Conservation (phyloP, 2,329 filamentous ascomycete species). For the Aspergillus awamori region DNA sequence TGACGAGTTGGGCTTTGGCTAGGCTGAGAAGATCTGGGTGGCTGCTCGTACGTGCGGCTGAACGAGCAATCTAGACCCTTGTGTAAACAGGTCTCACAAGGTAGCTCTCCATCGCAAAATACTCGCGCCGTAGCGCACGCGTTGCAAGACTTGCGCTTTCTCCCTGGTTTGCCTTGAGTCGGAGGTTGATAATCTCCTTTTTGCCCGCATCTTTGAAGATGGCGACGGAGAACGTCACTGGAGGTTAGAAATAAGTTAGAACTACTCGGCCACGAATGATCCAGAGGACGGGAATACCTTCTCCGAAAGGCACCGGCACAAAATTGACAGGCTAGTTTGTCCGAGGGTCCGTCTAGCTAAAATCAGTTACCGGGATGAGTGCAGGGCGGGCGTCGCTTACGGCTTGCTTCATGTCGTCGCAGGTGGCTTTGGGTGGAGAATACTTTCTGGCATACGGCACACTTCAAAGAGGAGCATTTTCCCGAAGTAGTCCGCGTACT, state of each 20-base stretch:
- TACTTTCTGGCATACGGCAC: neutral
- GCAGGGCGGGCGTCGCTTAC: neutral
- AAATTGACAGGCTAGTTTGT: neutral
- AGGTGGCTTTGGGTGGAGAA: slow-evolving; percentile 2
- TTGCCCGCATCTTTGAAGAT: neutral
- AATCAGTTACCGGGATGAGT: neutral
- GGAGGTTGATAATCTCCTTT: neutral
- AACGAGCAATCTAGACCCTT: neutral
- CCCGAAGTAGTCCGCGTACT: too few species aligned
- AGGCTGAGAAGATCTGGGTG: too few species aligned
- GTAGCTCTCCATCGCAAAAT: neutral
- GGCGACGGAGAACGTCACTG: slow-evolving; percentile 1
- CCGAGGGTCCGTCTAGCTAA: neutral
- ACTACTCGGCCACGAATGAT: too few species aligned
- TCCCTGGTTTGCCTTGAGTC: neutral
- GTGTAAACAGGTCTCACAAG: slow-evolving; percentile 1
- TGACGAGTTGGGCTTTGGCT: neutral
- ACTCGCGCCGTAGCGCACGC: neutral
- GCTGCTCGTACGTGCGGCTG: neutral
- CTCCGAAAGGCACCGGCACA: neutral
- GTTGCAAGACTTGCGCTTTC: neutral
- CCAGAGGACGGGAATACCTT: neutral
- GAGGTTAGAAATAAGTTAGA: neutral
- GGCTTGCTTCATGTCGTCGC: neutral
- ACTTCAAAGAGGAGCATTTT: neutral